A percentile compares a stretch with the other conserved stretches of the same genome.
phyloP scores from a whole-genome alignment of 2,329 filamentous ascomycete species.

The Teratosphaeria nubilosa region DNA sequence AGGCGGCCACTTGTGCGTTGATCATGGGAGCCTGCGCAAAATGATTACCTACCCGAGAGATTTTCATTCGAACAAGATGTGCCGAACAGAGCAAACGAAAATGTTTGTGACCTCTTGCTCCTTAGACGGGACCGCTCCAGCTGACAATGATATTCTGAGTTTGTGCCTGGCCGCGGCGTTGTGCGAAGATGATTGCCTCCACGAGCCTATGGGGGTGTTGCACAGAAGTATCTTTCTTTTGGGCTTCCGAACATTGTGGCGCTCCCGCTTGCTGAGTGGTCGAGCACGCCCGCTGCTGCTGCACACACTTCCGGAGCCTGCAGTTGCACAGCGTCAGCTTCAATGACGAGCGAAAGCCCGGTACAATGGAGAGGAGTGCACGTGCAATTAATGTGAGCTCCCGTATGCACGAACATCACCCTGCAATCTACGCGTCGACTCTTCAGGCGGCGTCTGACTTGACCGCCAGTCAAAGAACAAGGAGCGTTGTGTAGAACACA shows the following conservation, averaged over 20 bases:
- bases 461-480: slow-evolving; percentile 3
- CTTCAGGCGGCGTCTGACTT: neutral
- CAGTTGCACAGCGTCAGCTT: neutral
- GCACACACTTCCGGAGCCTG: neutral
- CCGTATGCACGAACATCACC: neutral
- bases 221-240: neutral
- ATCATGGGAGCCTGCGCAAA: neutral
- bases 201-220: neutral
- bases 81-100: neutral
- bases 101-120: neutral
- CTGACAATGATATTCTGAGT: neutral
- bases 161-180: neutral
- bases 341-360: neutral
- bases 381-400: neutral
- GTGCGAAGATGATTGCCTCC: neutral
- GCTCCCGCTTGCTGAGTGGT: neutral
- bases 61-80: neutral
- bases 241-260: neutral
- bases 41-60: neutral
- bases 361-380: neutral
- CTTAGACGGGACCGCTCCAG: neutral
- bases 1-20: neutral
- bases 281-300: neutral
- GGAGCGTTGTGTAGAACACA: slow-evolving; percentile 1
- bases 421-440: neutral